Evolutionary conservation across 352 stramenopile genomes (phyloP).

Genomic region (Globisporangium barbulae): DNA sequence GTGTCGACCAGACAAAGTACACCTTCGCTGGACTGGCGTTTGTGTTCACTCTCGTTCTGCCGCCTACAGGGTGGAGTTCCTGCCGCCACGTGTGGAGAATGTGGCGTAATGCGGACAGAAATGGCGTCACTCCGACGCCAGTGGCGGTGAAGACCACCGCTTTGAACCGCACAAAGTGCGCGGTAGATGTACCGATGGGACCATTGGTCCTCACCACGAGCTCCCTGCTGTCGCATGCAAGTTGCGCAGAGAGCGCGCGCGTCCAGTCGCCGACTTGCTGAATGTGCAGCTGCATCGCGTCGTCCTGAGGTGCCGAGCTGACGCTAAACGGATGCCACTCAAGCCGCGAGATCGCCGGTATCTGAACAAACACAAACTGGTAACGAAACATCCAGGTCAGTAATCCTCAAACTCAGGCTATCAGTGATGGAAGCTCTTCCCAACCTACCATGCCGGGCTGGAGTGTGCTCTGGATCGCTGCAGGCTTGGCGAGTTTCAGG

Average conservation of each 20-base stretch:
- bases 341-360: slow-evolving; percentile 41
- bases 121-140: slow-evolving; percentile 42
- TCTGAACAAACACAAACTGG: slow-evolving; percentile 65
- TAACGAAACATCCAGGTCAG: not conserved
- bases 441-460: slow-evolving; percentile 33
- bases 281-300: slow-evolving; percentile 39
- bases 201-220: slow-evolving; percentile 25
- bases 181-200: slow-evolving; percentile 29
- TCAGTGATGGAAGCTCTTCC: not conserved
- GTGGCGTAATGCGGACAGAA: slow-evolving; percentile 42
- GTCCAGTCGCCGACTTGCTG: slow-evolving; percentile 48
- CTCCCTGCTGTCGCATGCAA: not conserved
- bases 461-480: slow-evolving; percentile 22
- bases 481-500: slow-evolving; percentile 32
- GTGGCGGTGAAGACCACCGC: slow-evolving; percentile 27
- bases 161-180: slow-evolving; percentile 27
- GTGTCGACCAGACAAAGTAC: slow-evolving; percentile 29
- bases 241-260: slow-evolving; percentile 9
- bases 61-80: not conserved
- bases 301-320: slow-evolving; percentile 44
- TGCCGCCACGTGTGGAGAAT: slow-evolving; percentile 27
- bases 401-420: not conserved
- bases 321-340: slow-evolving; percentile 86
- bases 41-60: too few relatives aligned
- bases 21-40: slow-evolving; percentile 2